Percentiles rank a stretch among this genome's conserved stretches.
These are phyloP conservation scores for Anethum foeniculum DNA, from an alignment of 140 eudicot genomes.

Conservation along the genomic window DNA sequence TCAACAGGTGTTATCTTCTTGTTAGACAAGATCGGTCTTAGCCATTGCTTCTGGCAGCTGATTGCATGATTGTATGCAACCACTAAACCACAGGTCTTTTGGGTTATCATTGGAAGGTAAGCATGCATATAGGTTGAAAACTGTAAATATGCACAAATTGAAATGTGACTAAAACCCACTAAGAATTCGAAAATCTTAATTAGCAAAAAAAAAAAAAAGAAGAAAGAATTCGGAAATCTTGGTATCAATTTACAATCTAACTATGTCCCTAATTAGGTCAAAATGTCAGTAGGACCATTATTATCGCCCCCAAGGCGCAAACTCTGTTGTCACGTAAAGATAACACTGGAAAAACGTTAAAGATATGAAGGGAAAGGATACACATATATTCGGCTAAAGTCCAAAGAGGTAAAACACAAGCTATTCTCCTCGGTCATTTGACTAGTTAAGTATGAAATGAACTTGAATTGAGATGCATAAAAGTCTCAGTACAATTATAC, in stretches of 20 bases:
- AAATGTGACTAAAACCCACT: background rate
- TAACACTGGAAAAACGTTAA: background rate
- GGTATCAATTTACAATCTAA: background rate
- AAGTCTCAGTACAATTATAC: constrained; percentile 4
- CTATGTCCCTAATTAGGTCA: background rate
- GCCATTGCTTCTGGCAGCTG: too few species aligned
- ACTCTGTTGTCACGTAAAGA: background rate
- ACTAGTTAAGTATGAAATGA: background rate
- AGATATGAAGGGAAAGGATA: background rate
- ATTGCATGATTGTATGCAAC: background rate
- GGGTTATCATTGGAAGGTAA: background rate
- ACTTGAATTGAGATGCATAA: background rate
- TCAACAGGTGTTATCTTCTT: too few species aligned
- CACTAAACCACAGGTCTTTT: background rate
- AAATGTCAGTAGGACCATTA: background rate
- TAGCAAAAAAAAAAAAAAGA: too few species aligned
- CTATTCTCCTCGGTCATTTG: background rate
- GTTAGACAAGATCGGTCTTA: too few species aligned
- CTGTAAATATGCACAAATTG: background rate
- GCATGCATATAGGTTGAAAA: background rate
- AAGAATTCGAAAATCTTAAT: too few species aligned
- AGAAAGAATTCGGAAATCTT: background rate
- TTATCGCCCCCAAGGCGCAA: background rate
- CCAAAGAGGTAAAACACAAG: background rate
- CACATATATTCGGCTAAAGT: background rate